Evolutionary conservation across 192 early-diverging fungal species (phyloP).

Genomic region (Chytriomyces sp.): DNA sequence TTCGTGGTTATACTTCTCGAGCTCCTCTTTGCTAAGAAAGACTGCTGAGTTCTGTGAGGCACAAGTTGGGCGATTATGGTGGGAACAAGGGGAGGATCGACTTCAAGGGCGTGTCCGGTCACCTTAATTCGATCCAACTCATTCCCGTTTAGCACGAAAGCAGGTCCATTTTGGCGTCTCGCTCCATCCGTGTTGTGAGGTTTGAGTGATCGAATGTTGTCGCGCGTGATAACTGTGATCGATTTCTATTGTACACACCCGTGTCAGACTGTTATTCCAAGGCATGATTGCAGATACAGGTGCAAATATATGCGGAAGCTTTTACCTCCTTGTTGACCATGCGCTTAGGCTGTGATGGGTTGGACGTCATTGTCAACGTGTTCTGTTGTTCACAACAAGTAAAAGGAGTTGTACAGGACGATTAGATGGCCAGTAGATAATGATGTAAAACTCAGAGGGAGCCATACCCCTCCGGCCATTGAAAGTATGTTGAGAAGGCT

Average conservation of each 20-base stretch:
- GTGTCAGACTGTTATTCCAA: no score
- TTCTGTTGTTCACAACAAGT: no score
- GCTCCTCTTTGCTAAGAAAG: slow-evolving; percentile 46
- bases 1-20: slow-evolving; percentile 37
- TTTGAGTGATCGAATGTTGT: slow-evolving; percentile 56
- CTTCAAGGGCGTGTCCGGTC: neutral
- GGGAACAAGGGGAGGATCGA: neutral
- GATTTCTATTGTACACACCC: slow-evolving; percentile 35
- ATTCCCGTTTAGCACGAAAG: slow-evolving; percentile 2
- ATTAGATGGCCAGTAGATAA: no score
- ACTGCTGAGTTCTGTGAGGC: slow-evolving; percentile 1
- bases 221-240: slow-evolving; percentile 61
- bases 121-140: slow-evolving; percentile 47
- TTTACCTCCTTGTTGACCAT: slow-evolving; percentile 11
- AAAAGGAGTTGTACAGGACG: no score
- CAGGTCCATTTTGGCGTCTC: slow-evolving; percentile 25
- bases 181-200: slow-evolving; percentile 45
- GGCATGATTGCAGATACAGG: no score
- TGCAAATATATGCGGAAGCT: no score
- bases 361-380: slow-evolving; percentile 12
- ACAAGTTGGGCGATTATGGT: neutral
- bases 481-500: no score
- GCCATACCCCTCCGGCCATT: no score
- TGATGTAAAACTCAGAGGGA: no score
- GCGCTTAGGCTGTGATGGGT: neutral